Evolutionary conservation across 805 yeast genomes (phyloP).

Genomic region (Henningerozyma blattae): DNA sequence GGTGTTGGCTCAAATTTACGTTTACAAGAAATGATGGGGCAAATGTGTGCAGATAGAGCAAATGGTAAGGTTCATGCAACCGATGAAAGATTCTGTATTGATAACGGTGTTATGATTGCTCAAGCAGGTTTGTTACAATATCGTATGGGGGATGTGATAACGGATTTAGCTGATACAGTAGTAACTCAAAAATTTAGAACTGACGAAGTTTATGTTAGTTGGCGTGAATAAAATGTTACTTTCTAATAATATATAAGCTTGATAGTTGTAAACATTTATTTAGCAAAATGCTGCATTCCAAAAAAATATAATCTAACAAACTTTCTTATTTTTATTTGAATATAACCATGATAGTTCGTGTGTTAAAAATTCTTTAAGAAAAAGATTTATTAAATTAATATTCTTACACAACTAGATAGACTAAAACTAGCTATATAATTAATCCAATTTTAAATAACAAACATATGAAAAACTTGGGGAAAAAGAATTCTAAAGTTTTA

Average conservation of each 20-base stretch:
- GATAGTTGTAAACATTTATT: constrained; percentile 1
- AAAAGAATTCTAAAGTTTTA: no score
- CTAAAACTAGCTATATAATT: no score
- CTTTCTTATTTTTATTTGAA: no score
- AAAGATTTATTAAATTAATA: no score
- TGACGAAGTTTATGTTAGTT: constrained; percentile 79
- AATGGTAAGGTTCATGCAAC: constrained; percentile 88
- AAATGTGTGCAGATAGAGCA: constrained; percentile 75
- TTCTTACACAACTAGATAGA: no score
- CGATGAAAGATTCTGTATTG: constrained; percentile 93
- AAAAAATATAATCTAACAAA: no score
- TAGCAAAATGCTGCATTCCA: no score
- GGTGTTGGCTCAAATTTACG: constrained; percentile 96
- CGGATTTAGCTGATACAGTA: constrained; percentile 52
- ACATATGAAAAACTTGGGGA: no score
- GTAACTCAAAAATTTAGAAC: constrained; percentile 93
- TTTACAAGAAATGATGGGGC: constrained; percentile 92
- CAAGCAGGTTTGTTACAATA: constrained; percentile 88
- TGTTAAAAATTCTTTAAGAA: no score
- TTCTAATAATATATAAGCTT: background rate
- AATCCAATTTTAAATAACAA: no score
- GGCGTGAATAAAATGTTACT: constrained; percentile 49
- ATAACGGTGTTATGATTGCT: constrained; percentile 97
- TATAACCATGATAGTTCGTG: no score
- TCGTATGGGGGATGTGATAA: constrained; percentile 60